Conservation (phyloP, 1,139 yeast species). For the Dujonia santamariae region DNA sequence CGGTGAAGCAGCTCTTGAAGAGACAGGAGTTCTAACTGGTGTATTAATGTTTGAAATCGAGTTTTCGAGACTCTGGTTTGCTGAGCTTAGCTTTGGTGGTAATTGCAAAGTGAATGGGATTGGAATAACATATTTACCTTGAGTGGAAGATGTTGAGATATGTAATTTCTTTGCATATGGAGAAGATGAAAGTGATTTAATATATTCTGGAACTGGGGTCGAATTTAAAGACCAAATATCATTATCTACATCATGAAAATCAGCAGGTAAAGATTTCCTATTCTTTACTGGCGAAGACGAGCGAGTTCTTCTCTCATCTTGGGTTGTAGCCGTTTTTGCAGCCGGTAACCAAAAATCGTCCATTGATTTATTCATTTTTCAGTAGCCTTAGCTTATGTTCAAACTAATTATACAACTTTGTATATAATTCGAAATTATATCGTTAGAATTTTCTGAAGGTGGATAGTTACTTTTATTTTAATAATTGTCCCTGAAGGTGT, state of each 20-base stretch:
- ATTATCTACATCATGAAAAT: constrained; percentile 17
- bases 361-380: constrained; percentile 13
- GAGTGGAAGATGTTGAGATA: constrained; percentile 22
- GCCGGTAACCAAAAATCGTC: constrained; percentile 18
- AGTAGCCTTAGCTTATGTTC: no score
- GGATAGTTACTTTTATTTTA: no score
- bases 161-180: constrained; percentile 39
- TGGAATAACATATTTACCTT: constrained; percentile 36
- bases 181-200: constrained; percentile 31
- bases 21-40: constrained; percentile 12
- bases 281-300: constrained; percentile 30
- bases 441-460: no score
- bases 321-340: constrained; percentile 3
- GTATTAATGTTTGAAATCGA: constrained; percentile 14
- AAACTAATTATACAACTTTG: no score
- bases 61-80: constrained; percentile 7
- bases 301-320: constrained; percentile 23
- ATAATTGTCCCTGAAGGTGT: no score
- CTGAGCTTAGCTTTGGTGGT: constrained; percentile 42
- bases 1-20: constrained; percentile 11
- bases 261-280: constrained; percentile 24
- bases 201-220: constrained; percentile 21
- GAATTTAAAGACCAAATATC: constrained; percentile 21
- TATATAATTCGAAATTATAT: no score
- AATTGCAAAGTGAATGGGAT: constrained; percentile 42